Evolutionary conservation across 108 stramenopile species (phyloP), one percentile per base, ranked within the genome.

Genomic region (Stephanodiscus triporus): DNA sequence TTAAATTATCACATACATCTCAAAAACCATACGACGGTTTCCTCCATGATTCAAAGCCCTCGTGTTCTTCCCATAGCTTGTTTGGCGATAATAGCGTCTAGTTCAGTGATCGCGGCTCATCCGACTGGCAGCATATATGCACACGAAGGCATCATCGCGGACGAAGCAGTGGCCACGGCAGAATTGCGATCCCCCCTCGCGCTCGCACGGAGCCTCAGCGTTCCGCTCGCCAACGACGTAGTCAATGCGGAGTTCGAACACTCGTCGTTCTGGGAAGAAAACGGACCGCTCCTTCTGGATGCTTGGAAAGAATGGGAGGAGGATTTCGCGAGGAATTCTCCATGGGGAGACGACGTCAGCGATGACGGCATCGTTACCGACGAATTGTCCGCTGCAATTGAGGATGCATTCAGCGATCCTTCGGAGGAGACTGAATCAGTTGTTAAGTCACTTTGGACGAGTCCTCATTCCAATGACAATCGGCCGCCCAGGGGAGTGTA

Each of bases 241-340:
- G 9, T 43, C 14, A 50, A 80, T 63, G 78, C 73, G 22, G 78
- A 80, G 38, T 80, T 57, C 50, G 78, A 80, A 50, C 58, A 74
- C n/a, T 48, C 55, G 2, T n/a, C 14, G 2, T 88, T 85, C 63
- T 88, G 83, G 83, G 60, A 68, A 9, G 61, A 78, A 0, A 63
- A 84, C 40, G 75, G 71, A 6, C 9, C 19, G 4, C 40, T 88
- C 32, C 29, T 88, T 19, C 48, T 61, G 27, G 51, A 54, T 11
- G 87, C 87, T 7, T 88, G 87, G 87, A 36, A 66, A 38, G 83
- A 86, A 66, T 85, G 82, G 80, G 63, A 68, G 26, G 27, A 36
- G 34, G 51, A 20, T 34, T 24, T 34, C 8, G 37, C 48, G 45
- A 45, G 9, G 22, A 73, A 20, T 10, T 7, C 49, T 5, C 4